Conservation (phyloP, 2,329 filamentous ascomycete genomes). For the Sphaerulina populicola region DNA sequence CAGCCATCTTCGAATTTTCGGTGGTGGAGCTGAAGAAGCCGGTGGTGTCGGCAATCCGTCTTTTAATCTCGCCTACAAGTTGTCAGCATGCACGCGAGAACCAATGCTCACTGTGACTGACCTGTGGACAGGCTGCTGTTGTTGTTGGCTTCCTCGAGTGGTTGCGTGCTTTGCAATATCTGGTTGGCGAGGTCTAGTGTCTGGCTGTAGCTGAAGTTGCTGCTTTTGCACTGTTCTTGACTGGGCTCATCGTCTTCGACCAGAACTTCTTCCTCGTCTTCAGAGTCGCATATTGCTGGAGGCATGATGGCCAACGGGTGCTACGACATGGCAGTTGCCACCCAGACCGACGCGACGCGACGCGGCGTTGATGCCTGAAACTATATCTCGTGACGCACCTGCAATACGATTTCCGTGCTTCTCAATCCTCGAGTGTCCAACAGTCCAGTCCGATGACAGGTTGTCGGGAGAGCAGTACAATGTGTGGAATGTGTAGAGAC, state of each 20-base stretch:
- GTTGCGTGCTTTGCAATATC: conserved; percentile 7
- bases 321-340: conserved; percentile 10
- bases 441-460: no score
- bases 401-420: no score
- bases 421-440: no score
- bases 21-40: conserved; percentile 20
- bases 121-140: conserved; percentile 16
- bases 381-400: neutral
- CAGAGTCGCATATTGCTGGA: conserved; percentile 15
- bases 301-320: conserved; percentile 1
- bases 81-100: conserved; percentile 2
- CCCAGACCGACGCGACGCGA: conserved; percentile 2
- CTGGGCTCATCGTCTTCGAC: conserved; percentile 11
- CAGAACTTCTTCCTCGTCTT: conserved; percentile 14
- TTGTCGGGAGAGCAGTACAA: neutral
- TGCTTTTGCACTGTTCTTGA: conserved; percentile 7
- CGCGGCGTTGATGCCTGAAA: conserved; percentile 4
- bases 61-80: conserved; percentile 17
- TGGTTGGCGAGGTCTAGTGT: conserved; percentile 3
- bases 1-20: conserved; percentile 6
- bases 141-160: conserved; percentile 6
- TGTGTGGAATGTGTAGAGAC: neutral
- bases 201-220: conserved; percentile 3
- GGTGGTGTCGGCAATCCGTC: conserved; percentile 22
- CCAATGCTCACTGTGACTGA: neutral